phyloP scores from a whole-genome alignment of 768 basidiomycete species.

The Suillus subluteus region DNA sequence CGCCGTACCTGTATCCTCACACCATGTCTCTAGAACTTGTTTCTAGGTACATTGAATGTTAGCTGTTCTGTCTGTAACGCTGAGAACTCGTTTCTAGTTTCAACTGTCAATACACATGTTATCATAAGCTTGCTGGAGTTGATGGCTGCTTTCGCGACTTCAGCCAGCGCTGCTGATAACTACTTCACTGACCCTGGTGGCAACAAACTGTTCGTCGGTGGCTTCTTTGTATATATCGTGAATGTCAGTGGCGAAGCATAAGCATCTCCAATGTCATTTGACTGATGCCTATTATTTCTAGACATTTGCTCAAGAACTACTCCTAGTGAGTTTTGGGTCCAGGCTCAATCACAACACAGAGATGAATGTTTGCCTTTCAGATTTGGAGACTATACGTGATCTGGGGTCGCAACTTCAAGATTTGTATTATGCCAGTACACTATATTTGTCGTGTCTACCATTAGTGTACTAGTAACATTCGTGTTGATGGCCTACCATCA shows the following conservation, averaged over 20 bases:
- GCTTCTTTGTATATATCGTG: constrained; percentile 20
- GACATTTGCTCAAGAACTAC: constrained; percentile 18
- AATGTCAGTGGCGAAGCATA: constrained; percentile 14
- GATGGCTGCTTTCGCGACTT: constrained; percentile 12
- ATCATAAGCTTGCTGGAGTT: constrained; percentile 19
- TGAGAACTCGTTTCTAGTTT: no score
- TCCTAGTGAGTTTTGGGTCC: constrained; percentile 24
- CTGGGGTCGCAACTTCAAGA: constrained; percentile 14
- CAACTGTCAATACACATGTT: no score
- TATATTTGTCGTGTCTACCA: neutral
- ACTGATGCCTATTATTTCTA: neutral
- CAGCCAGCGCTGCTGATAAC: constrained; percentile 8
- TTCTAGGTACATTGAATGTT: no score
- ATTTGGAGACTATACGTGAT: constrained; percentile 29
- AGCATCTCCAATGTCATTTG: neutral
- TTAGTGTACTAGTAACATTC: no score
- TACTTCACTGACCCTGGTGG: constrained; percentile 6
- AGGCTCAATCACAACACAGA: neutral
- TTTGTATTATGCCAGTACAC: constrained; percentile 25
- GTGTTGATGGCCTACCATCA: neutral
- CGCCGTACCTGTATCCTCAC: no score
- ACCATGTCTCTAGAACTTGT: no score
- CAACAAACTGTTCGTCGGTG: constrained; percentile 15
- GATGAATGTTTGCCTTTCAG: constrained; percentile 14
- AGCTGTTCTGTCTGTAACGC: no score